Conservation (phyloP, 2,329 filamentous ascomycete species). For the Phoma sp. region DNA sequence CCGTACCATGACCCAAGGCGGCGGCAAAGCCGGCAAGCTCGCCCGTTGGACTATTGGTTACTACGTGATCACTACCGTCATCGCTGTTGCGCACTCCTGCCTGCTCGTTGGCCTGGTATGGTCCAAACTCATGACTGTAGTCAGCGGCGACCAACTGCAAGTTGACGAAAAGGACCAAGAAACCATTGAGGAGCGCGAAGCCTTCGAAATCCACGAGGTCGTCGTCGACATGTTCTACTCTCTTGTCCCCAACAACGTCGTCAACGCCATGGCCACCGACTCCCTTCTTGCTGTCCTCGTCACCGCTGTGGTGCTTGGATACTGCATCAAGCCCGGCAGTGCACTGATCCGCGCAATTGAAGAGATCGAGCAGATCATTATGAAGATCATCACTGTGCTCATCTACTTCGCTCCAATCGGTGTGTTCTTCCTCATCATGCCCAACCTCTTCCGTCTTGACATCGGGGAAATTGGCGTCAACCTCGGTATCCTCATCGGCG, state of each 20-base stretch:
- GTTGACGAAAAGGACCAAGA: constrained; percentile 44
- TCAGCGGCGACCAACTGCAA: constrained; percentile 43
- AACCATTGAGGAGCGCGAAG: constrained; percentile 45
- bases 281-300: constrained; percentile 59
- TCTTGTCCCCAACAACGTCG: constrained; percentile 59
- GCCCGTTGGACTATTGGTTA: constrained; percentile 60
- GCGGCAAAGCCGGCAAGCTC: constrained; percentile 48
- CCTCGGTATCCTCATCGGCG: constrained; percentile 60
- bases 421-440: constrained; percentile 63
- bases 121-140: constrained; percentile 55
- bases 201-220: constrained; percentile 51
- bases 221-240: constrained; percentile 60
- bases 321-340: constrained; percentile 53
- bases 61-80: constrained; percentile 59
- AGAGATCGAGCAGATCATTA: constrained; percentile 60
- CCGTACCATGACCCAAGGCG: constrained; percentile 55
- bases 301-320: constrained; percentile 57
- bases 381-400: constrained; percentile 56
- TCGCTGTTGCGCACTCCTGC: constrained; percentile 58
- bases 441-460: constrained; percentile 60
- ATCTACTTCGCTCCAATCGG: constrained; percentile 61
- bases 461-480: constrained; percentile 59
- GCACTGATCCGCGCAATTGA: constrained; percentile 54
- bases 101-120: constrained; percentile 59
- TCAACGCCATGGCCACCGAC: constrained; percentile 57